phyloP scores from a whole-genome alignment of 805 yeast genomes.

The Ogataea kodamae region DNA sequence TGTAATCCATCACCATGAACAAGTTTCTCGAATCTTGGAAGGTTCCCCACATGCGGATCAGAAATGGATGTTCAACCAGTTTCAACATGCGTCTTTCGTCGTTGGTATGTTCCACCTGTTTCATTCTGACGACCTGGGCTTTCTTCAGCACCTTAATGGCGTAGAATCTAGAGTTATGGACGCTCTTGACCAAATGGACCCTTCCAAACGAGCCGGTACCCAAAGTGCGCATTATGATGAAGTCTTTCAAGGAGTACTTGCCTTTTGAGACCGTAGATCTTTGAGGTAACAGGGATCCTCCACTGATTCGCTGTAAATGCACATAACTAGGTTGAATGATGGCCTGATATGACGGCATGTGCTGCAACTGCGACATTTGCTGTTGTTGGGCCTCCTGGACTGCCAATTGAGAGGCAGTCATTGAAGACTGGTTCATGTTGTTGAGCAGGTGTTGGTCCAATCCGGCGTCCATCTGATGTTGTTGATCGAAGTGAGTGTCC shows the following conservation, averaged over 20 bases:
- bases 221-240: conserved; percentile 53
- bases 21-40: conserved; percentile 55
- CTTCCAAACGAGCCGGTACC: conserved; percentile 64
- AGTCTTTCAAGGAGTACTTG: conserved; percentile 52
- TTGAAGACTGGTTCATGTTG: conserved; percentile 15
- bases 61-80: conserved; percentile 57
- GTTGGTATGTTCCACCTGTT: conserved; percentile 62
- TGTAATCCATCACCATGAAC: conserved; percentile 64
- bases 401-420: conserved; percentile 16
- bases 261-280: conserved; percentile 45
- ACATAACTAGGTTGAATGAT: conserved; percentile 34
- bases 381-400: conserved; percentile 31
- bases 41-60: conserved; percentile 65
- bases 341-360: conserved; percentile 36
- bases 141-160: conserved; percentile 59
- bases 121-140: conserved; percentile 56
- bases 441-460: conserved; percentile 23
- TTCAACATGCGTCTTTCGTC: conserved; percentile 60
- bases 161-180: conserved; percentile 57
- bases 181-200: conserved; percentile 55
- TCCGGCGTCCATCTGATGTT: conserved; percentile 7
- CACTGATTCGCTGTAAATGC: conserved; percentile 26
- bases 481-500: conserved; percentile 6
- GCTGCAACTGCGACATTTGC: conserved; percentile 30
- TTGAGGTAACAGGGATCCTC: conserved; percentile 31